Evolutionary conservation across 2,329 filamentous ascomycete genomes (phyloP), one percentile per base, ranked within the genome.

Genomic region (Lachnellula arida): DNA sequence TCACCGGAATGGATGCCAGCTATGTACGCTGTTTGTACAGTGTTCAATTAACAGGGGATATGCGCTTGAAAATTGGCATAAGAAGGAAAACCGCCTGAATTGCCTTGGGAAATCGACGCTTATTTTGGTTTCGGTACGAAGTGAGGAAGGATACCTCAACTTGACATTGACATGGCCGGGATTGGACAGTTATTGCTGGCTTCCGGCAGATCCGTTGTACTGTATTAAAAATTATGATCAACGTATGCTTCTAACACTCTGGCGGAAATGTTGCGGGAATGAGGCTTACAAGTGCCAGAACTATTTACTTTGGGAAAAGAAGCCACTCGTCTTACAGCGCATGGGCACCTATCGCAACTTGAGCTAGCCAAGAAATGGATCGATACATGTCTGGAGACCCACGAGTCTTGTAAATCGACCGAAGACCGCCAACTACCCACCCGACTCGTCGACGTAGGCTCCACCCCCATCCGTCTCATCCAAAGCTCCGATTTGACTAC

Each of bases 361-460:
- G 28, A 49, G 14, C 37, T 54, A n/a, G 46, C 52, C 8, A 49
- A 37, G 7, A 49, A 44, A 44, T 54, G 52, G 52, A 23, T 54
- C 35, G 35, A 49, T 32, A 22, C 28, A 34, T 54, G 52, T 44
- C n/a, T 40, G n/a, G 46, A 54, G 35, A 49, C 52, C 15, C 46
- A 54, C 35, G 46, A 43, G 46, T 49, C 34, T 42, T 54, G 52
- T 37, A 42, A 50, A 6, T 19, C 23, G 9, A 42, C 34, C n/a
- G 34, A 49, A 49, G 52, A 49, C 25, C 19, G 19, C 19, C 46
- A 54, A 43, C 44, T 54, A 9, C 52, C 52, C 5, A 54, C 52
- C 46, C 44, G 52, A 22, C 52, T 54, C 42, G 34, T 54, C 40
- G 44, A 49, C 35, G 6, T 49, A 40, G 52, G 46, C 9, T 40